phyloP scores from a whole-genome alignment of 1,139 yeast genomes.

The Pichia sp. region DNA sequence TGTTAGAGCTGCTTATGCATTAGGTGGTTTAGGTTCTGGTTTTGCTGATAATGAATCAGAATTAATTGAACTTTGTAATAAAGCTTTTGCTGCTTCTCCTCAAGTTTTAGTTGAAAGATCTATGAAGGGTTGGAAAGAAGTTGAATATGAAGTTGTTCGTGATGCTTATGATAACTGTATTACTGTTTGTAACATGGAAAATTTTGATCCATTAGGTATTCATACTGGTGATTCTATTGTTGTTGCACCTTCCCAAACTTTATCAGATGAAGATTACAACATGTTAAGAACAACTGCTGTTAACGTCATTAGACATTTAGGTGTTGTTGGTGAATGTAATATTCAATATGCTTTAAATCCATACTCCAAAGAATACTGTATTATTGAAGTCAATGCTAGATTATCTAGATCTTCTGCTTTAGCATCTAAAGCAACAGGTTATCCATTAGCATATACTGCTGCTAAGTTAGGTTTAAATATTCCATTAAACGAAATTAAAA shows the following conservation, averaged over 20 bases:
- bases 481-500: slow-evolving; percentile 86
- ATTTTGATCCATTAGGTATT: slow-evolving; percentile 96
- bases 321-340: slow-evolving; percentile 99
- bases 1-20: slow-evolving; percentile 95
- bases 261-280: slow-evolving; percentile 95
- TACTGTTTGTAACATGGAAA: slow-evolving; percentile 99
- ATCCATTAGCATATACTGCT: slow-evolving; percentile 96
- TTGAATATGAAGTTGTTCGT: slow-evolving; percentile 97
- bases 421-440: slow-evolving; percentile 98
- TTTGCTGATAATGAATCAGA: slow-evolving; percentile 89
- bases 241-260: slow-evolving; percentile 97
- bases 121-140: slow-evolving; percentile 99
- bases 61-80: slow-evolving; percentile 75
- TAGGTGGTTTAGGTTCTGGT: slow-evolving; percentile 98
- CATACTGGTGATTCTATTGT: slow-evolving; percentile 99
- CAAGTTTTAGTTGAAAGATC: slow-evolving; percentile 94
- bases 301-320: slow-evolving; percentile 93
- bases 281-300: slow-evolving; percentile 98
- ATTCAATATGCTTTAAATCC: slow-evolving; percentile 97
- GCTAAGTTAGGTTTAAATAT: slow-evolving; percentile 94
- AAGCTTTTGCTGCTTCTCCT: slow-evolving; percentile 93
- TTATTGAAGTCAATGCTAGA: slow-evolving; percentile 97
- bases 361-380: slow-evolving; percentile 88
- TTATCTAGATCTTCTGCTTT: slow-evolving; percentile 96
- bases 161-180: slow-evolving; percentile 97